Conservation (phyloP, 495 filamentous ascomycete genomes). For the Podospora conica region DNA sequence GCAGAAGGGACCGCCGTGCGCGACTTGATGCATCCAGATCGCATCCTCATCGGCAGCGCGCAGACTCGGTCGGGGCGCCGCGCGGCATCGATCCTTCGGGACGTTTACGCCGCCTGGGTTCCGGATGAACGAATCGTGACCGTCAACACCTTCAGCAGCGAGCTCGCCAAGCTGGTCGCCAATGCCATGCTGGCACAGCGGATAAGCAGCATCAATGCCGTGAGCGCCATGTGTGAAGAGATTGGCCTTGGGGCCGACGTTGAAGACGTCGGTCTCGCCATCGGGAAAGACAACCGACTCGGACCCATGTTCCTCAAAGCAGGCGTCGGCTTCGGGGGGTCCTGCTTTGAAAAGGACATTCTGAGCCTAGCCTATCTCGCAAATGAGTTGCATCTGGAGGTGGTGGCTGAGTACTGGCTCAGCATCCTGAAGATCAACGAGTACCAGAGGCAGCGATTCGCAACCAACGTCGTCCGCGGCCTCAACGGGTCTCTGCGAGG, state of each 20-base stretch:
- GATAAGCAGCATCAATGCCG: conserved; percentile 77
- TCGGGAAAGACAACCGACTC: conserved; percentile 66
- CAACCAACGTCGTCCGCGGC: conserved; percentile 54
- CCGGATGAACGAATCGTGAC: conserved; percentile 58
- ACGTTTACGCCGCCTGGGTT: conserved; percentile 70
- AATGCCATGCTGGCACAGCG: conserved; percentile 80
- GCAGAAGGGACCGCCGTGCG: conserved; percentile 71
- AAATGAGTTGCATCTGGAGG: conserved; percentile 59
- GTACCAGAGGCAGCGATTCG: conserved; percentile 64
- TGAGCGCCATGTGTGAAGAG: conserved; percentile 72
- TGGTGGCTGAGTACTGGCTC: conserved; percentile 73
- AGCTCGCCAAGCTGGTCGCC: conserved; percentile 72
- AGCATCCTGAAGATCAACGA: conserved; percentile 72
- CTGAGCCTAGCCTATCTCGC: conserved; percentile 70
- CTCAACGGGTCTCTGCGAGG: conserved; percentile 62
- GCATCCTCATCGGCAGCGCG: conserved; percentile 69
- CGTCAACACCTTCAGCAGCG: conserved; percentile 73
- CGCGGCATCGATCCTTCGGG: conserved; percentile 57
- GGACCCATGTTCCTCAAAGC: conserved; percentile 71
- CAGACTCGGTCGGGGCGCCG: conserved; percentile 48
- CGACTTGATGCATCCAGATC: conserved; percentile 66
- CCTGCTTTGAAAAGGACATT: conserved; percentile 80
- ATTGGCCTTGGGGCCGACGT: conserved; percentile 62
- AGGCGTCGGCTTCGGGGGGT: conserved; percentile 73
- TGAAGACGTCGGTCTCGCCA: conserved; percentile 62